phyloP scores from a whole-genome alignment of 2,329 filamentous ascomycete genomes.

The Cordyceps fumosorosea region DNA sequence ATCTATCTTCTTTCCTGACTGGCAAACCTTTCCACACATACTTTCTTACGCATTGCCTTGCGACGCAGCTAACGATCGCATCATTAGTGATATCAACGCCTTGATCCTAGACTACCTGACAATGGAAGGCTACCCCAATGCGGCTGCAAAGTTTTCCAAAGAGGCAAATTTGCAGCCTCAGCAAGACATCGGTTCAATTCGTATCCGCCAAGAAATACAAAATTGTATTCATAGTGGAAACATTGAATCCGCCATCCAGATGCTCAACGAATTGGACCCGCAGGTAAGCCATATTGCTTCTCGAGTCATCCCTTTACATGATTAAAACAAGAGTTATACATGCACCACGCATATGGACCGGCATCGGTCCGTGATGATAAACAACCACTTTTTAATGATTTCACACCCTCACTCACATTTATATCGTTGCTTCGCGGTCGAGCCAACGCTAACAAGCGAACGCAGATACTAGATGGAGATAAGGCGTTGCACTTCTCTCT shows the following conservation, averaged over 20 bases:
- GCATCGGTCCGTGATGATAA: conserved; percentile 84
- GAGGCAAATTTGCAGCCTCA: conserved; percentile 82
- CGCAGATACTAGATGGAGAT: conserved; percentile 79
- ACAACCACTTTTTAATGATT: conserved; percentile 50
- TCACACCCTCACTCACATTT: conserved; percentile 8
- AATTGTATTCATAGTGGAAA: conserved; percentile 79
- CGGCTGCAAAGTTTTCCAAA: conserved; percentile 86
- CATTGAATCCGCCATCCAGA: conserved; percentile 77
- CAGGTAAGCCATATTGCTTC: conserved; percentile 58
- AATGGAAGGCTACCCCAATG: conserved; percentile 87
- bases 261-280: conserved; percentile 83
- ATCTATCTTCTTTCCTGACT: conserved; percentile 57
- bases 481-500: conserved; percentile 82
- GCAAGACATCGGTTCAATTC: conserved; percentile 66
- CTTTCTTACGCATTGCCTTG: conserved; percentile 6
- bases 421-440: conserved; percentile 1
- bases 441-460: conserved; percentile 22
- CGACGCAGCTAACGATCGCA: conserved; percentile 21
- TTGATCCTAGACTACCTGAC: conserved; percentile 96
- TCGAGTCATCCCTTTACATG: conserved; percentile 51
- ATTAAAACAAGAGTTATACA: conserved; percentile 90
- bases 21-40: conserved; percentile 8
- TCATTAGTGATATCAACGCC: conserved; percentile 80
- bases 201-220: conserved; percentile 73
- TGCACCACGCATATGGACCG: conserved; percentile 95